Conservation (phyloP, 2,329 filamentous ascomycete species). For the Anthostomella pinea region DNA sequence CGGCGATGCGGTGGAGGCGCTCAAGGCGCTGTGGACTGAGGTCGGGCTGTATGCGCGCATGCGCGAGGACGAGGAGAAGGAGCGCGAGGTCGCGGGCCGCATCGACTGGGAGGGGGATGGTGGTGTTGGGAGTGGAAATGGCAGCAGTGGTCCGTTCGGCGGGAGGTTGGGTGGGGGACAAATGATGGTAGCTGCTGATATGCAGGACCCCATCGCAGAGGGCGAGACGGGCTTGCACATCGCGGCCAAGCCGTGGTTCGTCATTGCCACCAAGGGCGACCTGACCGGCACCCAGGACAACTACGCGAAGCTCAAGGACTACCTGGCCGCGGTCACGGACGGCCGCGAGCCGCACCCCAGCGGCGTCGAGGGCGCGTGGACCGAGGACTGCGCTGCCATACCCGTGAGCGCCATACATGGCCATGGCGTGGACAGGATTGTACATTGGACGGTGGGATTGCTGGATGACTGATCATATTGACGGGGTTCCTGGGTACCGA, state of each 20-base stretch:
- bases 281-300: constrained; percentile 74
- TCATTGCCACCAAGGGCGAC: constrained; percentile 91
- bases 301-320: constrained; percentile 66
- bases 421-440: constrained; percentile 74
- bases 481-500: no score
- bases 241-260: constrained; percentile 94
- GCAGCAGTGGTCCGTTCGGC: constrained; percentile 21
- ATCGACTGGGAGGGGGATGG: constrained; percentile 60
- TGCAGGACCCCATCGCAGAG: constrained; percentile 1
- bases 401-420: constrained; percentile 88
- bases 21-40: constrained; percentile 85
- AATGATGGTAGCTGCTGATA: neutral
- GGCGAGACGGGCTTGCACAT: constrained; percentile 60
- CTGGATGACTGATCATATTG: constrained; percentile 52
- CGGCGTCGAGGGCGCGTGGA: constrained; percentile 56
- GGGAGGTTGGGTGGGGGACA: neutral
- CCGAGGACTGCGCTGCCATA: constrained; percentile 64
- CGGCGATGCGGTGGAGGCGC: constrained; percentile 73
- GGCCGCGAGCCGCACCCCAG: constrained; percentile 71
- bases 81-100: constrained; percentile 55
- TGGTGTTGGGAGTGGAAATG: constrained; percentile 30
- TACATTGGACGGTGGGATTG: constrained; percentile 69
- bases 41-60: constrained; percentile 82
- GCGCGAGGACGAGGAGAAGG: constrained; percentile 69
- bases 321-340: constrained; percentile 64